Evolutionary conservation across 2,329 filamentous ascomycete genomes (phyloP).

Genomic region (Stachybotrys chartarum): DNA sequence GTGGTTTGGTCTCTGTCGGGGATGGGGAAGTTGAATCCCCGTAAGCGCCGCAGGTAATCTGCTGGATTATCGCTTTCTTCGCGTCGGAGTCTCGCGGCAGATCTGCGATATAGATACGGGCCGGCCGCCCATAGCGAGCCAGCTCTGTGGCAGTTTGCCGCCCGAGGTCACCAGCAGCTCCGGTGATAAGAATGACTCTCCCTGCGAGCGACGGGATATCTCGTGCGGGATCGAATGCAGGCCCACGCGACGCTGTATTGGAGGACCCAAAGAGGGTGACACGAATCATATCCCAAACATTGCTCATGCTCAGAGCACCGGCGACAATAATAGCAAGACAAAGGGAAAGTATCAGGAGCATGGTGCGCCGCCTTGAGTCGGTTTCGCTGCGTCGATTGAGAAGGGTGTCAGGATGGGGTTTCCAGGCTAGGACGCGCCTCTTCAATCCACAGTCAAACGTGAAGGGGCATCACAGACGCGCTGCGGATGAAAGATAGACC

Average conservation of each 20-base stretch:
- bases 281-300: background rate
- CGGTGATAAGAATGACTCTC: constrained; percentile 73
- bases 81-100: background rate
- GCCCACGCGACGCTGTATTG: background rate
- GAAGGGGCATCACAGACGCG: too few species aligned
- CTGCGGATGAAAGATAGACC: too few species aligned
- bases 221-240: background rate
- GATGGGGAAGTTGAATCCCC: background rate
- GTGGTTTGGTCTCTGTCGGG: background rate
- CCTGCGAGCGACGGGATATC: constrained; percentile 60
- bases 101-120: constrained; percentile 4
- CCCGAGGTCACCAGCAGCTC: constrained; percentile 74
- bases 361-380: background rate
- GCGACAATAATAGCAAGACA: background rate
- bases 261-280: background rate
- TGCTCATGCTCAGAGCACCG: background rate
- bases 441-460: too few species aligned
- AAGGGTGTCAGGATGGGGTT: too few species aligned
- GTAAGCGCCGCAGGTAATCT: background rate
- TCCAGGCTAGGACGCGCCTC: too few species aligned
- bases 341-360: background rate
- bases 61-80: background rate
- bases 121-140: constrained; percentile 2
- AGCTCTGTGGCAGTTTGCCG: constrained; percentile 27
- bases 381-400: too few species aligned